Evolutionary conservation across 352 stramenopile genomes (phyloP).

Genomic region (Thalassiosira hispida): DNA sequence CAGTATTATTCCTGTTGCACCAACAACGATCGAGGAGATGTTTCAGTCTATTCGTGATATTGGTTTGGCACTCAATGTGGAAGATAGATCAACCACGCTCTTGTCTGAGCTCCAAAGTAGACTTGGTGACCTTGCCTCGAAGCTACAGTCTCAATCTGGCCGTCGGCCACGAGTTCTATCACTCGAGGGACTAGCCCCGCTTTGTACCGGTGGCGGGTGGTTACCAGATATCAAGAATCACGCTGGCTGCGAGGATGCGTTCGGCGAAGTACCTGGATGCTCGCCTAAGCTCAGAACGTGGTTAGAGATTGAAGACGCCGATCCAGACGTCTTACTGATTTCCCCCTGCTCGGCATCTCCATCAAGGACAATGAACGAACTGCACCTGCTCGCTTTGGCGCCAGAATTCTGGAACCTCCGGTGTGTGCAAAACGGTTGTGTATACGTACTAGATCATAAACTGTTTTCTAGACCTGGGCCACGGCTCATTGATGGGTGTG

Average conservation of each 20-base stretch:
- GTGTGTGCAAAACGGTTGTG: not conserved
- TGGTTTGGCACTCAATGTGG: not conserved
- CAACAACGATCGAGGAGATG: not conserved
- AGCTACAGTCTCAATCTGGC: not conserved
- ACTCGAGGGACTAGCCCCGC: not conserved
- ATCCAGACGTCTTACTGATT: not conserved
- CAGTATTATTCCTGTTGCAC: not conserved
- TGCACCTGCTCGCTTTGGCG: not conserved
- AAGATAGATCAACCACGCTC: not conserved
- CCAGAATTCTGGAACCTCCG: not conserved
- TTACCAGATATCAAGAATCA: not conserved
- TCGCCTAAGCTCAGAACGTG: not conserved
- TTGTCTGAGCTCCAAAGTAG: not conserved
- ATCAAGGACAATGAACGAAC: not conserved
- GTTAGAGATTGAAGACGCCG: not conserved
- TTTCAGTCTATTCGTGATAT: not conserved
- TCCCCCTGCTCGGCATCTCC: not conserved
- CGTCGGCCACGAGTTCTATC: not conserved
- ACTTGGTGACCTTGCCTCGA: not conserved
- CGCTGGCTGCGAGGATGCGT: not conserved
- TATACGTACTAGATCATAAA: not conserved
- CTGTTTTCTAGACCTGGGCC: not conserved
- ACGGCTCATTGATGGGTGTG: not conserved
- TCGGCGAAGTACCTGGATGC: not conserved
- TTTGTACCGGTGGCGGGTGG: not conserved